A percentile compares a stretch with the other conserved stretches of the same genome.
phyloP scores from a whole-genome alignment of 192 early-diverging fungal species.

The Umbelopsis sp. region DNA sequence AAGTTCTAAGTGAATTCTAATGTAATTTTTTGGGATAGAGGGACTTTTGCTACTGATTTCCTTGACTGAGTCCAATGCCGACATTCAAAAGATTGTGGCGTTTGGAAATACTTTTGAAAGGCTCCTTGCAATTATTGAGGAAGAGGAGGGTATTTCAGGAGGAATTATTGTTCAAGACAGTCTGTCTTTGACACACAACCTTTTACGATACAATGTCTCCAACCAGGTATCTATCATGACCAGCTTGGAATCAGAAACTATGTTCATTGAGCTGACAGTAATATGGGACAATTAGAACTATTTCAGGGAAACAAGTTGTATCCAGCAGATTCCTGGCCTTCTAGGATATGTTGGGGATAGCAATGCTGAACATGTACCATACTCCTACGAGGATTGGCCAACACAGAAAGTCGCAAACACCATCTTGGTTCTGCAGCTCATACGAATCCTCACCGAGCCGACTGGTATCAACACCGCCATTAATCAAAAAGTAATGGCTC shows the following conservation, averaged over 20 bases:
- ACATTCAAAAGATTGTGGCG: constrained; percentile 98
- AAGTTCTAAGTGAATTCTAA: background rate
- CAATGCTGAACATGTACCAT: constrained; percentile 41
- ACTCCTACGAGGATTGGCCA: constrained; percentile 63
- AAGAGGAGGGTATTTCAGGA: constrained; percentile 88
- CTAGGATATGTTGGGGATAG: constrained; percentile 55
- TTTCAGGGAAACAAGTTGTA: constrained; percentile 95
- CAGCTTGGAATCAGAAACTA: background rate
- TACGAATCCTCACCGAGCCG: constrained; percentile 87
- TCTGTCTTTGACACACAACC: constrained; percentile 87
- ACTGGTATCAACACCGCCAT: constrained; percentile 83
- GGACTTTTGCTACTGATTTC: constrained; percentile 88
- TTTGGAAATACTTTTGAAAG: constrained; percentile 98
- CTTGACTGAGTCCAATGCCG: constrained; percentile 89
- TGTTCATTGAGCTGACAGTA: too few relatives aligned
- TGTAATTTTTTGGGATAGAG: constrained; percentile 53
- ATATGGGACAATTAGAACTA: constrained; percentile 62
- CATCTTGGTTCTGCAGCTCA: constrained; percentile 83
- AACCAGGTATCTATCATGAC: constrained; percentile 74
- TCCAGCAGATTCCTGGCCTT: constrained; percentile 83
- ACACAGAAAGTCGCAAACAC: constrained; percentile 89
- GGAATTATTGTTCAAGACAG: constrained; percentile 98
- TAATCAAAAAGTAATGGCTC: constrained; percentile 92
- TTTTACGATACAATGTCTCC: constrained; percentile 94
- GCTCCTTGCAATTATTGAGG: constrained; percentile 82